phyloP scores from a whole-genome alignment of 106 monocot species.

The Cymbidium sinense region DNA sequence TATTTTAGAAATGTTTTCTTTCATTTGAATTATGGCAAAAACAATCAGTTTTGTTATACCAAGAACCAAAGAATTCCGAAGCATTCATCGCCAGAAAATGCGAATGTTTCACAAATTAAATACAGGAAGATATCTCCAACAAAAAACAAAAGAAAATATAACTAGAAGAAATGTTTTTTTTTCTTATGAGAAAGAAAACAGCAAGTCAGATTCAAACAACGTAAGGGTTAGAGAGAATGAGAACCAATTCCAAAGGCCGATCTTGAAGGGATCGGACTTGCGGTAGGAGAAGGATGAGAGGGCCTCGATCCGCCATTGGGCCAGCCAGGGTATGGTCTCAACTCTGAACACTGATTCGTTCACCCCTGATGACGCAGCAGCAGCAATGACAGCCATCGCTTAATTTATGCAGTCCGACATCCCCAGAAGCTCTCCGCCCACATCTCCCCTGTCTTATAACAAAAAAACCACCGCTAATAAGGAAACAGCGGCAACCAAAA shows the following conservation, averaged over 20 bases:
- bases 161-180: background rate
- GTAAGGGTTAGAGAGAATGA: background rate
- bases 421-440: slow-evolving; percentile 44
- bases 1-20: background rate
- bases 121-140: background rate
- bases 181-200: background rate
- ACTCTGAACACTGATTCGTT: slow-evolving; percentile 66
- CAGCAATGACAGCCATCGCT: slow-evolving; percentile 25
- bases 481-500: background rate
- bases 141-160: too few species aligned
- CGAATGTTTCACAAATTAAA: background rate
- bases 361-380: slow-evolving; percentile 28
- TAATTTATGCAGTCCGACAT: slow-evolving; percentile 79
- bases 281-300: slow-evolving; percentile 58
- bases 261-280: slow-evolving; percentile 83
- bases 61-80: background rate
- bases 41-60: background rate
- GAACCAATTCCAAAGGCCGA: slow-evolving; percentile 88
- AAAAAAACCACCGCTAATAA: background rate
- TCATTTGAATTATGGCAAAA: background rate
- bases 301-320: slow-evolving; percentile 81
- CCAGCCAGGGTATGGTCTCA: slow-evolving; percentile 69
- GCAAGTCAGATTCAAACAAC: background rate
- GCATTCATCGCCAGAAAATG: background rate
- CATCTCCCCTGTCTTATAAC: slow-evolving; percentile 2